Conservation (phyloP, 2,329 filamentous ascomycete genomes). For the Talaromyces amestolkiae region DNA sequence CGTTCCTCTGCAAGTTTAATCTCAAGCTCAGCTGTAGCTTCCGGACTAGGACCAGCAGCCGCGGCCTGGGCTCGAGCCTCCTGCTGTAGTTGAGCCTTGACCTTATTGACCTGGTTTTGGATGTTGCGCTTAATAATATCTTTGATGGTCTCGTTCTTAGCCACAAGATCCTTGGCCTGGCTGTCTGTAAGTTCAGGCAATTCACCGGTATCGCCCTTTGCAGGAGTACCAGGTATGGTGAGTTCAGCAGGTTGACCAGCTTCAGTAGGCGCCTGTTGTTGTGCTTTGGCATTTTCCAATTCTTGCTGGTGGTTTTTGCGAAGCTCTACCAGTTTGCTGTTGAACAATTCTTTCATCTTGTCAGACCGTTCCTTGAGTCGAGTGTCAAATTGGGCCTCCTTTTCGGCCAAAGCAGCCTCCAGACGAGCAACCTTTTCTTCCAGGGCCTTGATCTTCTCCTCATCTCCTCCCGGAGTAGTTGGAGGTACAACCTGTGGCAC, state of each 20-base stretch:
- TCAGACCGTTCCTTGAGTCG: conserved; percentile 50
- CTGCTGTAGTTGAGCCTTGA: conserved; percentile 38
- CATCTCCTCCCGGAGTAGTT: conserved; percentile 33
- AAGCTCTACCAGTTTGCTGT: conserved; percentile 63
- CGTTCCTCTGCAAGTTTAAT: conserved; percentile 41
- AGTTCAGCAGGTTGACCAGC: conserved; percentile 32
- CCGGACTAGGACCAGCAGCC: conserved; percentile 30
- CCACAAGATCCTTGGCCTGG: conserved; percentile 51
- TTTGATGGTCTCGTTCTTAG: conserved; percentile 50
- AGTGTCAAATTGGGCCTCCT: conserved; percentile 51
- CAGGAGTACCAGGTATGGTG: conserved; percentile 25
- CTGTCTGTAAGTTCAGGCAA: conserved; percentile 47
- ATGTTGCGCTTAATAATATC: conserved; percentile 59
- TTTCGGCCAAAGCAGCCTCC: conserved; percentile 54
- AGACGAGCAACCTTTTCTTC: conserved; percentile 58
- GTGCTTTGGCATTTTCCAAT: conserved; percentile 47
- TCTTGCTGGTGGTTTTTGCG: conserved; percentile 51
- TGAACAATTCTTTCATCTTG: conserved; percentile 65
- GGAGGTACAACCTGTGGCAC: conserved; percentile 25
- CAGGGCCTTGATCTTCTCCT: conserved; percentile 60
- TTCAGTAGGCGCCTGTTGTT: conserved; percentile 30
- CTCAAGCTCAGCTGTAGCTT: conserved; percentile 39
- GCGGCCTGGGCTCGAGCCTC: conserved; percentile 30
- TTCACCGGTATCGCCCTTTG: conserved; percentile 32
- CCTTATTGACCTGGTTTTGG: conserved; percentile 45